Evolutionary conservation across 305 asterid genomes (phyloP).

Genomic region (Stenogyne calaminthoides): DNA sequence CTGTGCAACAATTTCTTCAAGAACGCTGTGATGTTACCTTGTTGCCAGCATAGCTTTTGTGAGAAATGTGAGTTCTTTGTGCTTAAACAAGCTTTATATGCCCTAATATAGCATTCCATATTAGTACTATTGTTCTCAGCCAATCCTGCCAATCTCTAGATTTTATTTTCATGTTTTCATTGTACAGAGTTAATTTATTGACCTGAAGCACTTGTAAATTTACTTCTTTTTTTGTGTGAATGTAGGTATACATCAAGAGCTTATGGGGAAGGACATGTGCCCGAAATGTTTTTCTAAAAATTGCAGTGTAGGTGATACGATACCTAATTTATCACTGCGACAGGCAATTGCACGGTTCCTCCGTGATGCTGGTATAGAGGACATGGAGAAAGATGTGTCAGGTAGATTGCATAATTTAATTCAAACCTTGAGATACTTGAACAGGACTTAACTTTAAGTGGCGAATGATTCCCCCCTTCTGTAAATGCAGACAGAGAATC

Average conservation of each 20-base stretch:
- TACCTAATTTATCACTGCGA: conserved; percentile 76
- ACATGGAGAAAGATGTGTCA: conserved; percentile 59
- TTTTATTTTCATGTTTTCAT: neutral
- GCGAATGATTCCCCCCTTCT: conserved; percentile 10
- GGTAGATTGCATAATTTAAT: conserved; percentile 41
- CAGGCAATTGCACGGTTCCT: conserved; percentile 70
- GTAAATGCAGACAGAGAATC: conserved; percentile 83
- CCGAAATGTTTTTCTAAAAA: conserved; percentile 74
- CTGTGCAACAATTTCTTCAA: conserved; percentile 69
- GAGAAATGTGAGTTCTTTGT: conserved; percentile 68
- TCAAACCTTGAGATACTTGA: conserved; percentile 13
- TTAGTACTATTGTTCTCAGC: neutral
- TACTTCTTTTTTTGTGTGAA: neutral
- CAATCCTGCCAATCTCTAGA: conserved; percentile 7
- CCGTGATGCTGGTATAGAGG: conserved; percentile 48
- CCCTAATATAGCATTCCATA: neutral
- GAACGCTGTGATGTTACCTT: conserved; percentile 94
- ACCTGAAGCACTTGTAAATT: neutral
- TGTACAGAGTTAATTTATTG: neutral
- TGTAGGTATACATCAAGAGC: conserved; percentile 71
- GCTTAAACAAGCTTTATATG: conserved; percentile 24
- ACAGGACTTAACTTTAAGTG: conserved; percentile 1
- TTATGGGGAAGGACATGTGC: conserved; percentile 61
- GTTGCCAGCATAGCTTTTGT: conserved; percentile 96
- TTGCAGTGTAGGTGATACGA: conserved; percentile 58